phyloP scores from a whole-genome alignment of 805 yeast genomes.

The Yarrowia divulgata region DNA sequence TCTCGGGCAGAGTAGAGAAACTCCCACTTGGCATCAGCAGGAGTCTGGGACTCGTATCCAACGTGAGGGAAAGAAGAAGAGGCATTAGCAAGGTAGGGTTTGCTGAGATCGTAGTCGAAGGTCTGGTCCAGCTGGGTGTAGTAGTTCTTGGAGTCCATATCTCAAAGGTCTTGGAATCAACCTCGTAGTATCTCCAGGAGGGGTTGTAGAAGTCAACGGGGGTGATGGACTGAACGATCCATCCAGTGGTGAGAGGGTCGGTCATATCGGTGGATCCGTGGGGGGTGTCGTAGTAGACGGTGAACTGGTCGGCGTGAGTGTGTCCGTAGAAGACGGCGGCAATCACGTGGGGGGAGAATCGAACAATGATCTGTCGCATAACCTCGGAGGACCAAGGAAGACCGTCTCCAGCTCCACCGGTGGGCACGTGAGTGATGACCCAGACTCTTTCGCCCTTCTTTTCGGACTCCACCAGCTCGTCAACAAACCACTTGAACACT shows the following conservation, averaged over 20 bases:
- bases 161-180: constrained; percentile 66
- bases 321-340: constrained; percentile 76
- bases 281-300: constrained; percentile 60
- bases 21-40: constrained; percentile 61
- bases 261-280: constrained; percentile 50
- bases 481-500: constrained; percentile 64
- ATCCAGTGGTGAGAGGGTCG: constrained; percentile 62
- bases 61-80: constrained; percentile 34
- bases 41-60: constrained; percentile 41
- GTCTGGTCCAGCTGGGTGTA: constrained; percentile 64
- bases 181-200: constrained; percentile 74
- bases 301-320: constrained; percentile 73
- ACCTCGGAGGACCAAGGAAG: constrained; percentile 67
- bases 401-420: constrained; percentile 57
- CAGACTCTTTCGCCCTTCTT: constrained; percentile 66
- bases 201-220: constrained; percentile 69
- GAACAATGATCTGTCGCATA: constrained; percentile 63
- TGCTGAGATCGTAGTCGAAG: constrained; percentile 47
- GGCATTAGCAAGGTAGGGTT: constrained; percentile 26
- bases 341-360: constrained; percentile 73
- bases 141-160: constrained; percentile 64
- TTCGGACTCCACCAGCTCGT: constrained; percentile 68
- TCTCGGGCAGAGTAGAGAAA: constrained; percentile 58
- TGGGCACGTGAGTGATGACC: constrained; percentile 76
- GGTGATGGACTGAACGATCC: constrained; percentile 72